These are phyloP conservation scores for Brettanomyces custersianus DNA, from an alignment of 805 yeast species.

Conservation along the genomic window DNA sequence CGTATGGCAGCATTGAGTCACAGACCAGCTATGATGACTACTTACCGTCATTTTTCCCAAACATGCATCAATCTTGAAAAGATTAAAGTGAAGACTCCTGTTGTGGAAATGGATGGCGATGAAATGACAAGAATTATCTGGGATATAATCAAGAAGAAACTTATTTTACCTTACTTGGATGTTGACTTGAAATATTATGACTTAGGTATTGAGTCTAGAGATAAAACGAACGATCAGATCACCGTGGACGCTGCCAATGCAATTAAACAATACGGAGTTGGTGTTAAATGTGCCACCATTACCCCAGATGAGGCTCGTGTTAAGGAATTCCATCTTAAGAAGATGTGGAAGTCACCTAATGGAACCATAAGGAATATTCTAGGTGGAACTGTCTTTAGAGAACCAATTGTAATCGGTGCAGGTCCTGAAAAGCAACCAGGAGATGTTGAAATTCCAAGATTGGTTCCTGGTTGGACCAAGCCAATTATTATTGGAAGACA, in stretches of 20 bases:
- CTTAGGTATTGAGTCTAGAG: conserved; percentile 59
- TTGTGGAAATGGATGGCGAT: conserved; percentile 78
- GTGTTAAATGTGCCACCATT: conserved; percentile 78
- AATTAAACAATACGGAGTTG: conserved; percentile 66
- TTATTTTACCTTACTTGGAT: conserved; percentile 61
- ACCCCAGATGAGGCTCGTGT: conserved; percentile 81
- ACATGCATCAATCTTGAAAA: conserved; percentile 30
- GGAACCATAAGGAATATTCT: conserved; percentile 77
- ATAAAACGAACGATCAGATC: conserved; percentile 61
- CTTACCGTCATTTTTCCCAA: conserved; percentile 20
- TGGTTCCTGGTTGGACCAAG: conserved; percentile 72
- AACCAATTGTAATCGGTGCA: conserved; percentile 65
- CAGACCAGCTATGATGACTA: no score
- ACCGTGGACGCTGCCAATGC: conserved; percentile 77
- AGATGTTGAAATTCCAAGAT: conserved; percentile 54
- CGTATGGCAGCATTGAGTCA: no score
- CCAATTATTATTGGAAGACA: conserved; percentile 84
- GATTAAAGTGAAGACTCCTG: conserved; percentile 62
- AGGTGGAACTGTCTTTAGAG: conserved; percentile 80
- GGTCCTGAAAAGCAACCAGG: conserved; percentile 16
- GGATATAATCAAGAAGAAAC: conserved; percentile 61
- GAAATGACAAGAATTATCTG: conserved; percentile 84
- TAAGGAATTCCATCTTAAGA: conserved; percentile 59
- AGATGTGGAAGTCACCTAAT: conserved; percentile 84
- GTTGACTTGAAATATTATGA: conserved; percentile 72